Conservation (phyloP, 495 filamentous ascomycete species). For the Stereocaulon alpinum region DNA sequence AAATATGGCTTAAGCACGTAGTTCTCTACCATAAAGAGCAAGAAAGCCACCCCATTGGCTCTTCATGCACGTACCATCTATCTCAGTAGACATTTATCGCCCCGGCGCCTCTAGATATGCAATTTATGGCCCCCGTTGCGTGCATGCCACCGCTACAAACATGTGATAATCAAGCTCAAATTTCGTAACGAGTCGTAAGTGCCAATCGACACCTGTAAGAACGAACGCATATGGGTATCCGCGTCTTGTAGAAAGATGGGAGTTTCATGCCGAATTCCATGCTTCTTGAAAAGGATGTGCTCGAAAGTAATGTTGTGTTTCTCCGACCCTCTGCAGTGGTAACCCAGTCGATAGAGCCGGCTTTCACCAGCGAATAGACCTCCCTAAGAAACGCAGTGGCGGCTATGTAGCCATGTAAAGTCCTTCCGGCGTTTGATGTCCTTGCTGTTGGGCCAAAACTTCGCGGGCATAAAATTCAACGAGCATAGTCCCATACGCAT, state of each 20-base stretch:
- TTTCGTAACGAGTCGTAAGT: constrained; percentile 1
- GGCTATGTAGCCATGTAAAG: constrained; percentile 7
- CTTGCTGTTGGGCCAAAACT: constrained; percentile 59
- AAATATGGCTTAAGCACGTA: too few species aligned
- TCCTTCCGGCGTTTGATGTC: constrained; percentile 9
- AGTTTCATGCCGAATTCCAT: not conserved
- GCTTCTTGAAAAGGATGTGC: not conserved
- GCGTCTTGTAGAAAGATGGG: not conserved
- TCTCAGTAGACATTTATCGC: not conserved
- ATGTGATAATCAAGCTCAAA: not conserved
- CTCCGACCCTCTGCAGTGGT: not conserved
- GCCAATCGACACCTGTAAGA: not conserved
- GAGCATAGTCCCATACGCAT: constrained; percentile 96
- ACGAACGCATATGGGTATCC: constrained; percentile 6
- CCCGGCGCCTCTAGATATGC: constrained; percentile 4
- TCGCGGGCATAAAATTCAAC: constrained; percentile 97
- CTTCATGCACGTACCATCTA: not conserved
- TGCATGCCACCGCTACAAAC: not conserved
- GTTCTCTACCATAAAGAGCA: too few species aligned
- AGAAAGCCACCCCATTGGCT: too few species aligned
- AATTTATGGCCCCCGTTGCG: not conserved
- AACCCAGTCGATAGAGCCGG: not conserved
- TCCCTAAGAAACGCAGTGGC: not conserved
- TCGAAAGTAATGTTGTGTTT: not conserved
- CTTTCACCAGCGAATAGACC: not conserved